phyloP scores from a whole-genome alignment of 2,329 filamentous ascomycete species.

The Penicillium sp. region DNA sequence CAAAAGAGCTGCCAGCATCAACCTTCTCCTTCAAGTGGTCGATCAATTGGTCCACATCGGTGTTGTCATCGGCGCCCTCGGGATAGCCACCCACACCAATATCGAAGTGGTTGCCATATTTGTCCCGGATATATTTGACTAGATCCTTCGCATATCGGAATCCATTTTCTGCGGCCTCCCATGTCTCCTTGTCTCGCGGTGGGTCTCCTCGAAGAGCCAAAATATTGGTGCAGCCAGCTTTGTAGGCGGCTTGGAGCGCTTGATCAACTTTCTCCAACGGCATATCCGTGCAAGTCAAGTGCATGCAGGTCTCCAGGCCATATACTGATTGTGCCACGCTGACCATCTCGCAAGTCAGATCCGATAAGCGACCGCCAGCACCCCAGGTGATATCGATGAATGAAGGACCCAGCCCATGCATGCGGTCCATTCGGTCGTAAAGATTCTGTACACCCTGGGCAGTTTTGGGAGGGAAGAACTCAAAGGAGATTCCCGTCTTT shows the following conservation, averaged over 20 bases:
- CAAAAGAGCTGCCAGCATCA: constrained; percentile 87
- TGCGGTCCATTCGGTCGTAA: constrained; percentile 98
- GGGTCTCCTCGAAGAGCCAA: constrained; percentile 90
- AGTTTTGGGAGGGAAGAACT: constrained; percentile 98
- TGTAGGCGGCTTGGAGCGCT: constrained; percentile 83
- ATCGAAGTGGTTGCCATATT: constrained; percentile 87
- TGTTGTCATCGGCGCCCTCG: constrained; percentile 91
- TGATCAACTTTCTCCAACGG: constrained; percentile 86
- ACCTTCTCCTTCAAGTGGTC: constrained; percentile 97
- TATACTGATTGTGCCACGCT: constrained; percentile 92
- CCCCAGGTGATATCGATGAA: constrained; percentile 99
- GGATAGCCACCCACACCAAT: constrained; percentile 97
- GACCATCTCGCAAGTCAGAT: constrained; percentile 97
- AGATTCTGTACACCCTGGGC: constrained; percentile 88
- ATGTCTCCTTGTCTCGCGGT: constrained; percentile 88
- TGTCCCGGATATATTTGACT: constrained; percentile 75
- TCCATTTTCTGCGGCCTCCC: constrained; percentile 81
- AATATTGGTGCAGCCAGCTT: constrained; percentile 95
- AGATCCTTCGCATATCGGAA: constrained; percentile 93
- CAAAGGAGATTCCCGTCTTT: constrained; percentile 93
- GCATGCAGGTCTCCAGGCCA: constrained; percentile 98
- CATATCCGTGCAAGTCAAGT: constrained; percentile 98
- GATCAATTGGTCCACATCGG: constrained; percentile 78
- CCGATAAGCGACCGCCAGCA: constrained; percentile 84
- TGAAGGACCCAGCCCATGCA: constrained; percentile 89